These are phyloP conservation scores for Aspergillus sp. DNA, from an alignment of 2,329 filamentous ascomycete genomes.

Conservation along the genomic window DNA sequence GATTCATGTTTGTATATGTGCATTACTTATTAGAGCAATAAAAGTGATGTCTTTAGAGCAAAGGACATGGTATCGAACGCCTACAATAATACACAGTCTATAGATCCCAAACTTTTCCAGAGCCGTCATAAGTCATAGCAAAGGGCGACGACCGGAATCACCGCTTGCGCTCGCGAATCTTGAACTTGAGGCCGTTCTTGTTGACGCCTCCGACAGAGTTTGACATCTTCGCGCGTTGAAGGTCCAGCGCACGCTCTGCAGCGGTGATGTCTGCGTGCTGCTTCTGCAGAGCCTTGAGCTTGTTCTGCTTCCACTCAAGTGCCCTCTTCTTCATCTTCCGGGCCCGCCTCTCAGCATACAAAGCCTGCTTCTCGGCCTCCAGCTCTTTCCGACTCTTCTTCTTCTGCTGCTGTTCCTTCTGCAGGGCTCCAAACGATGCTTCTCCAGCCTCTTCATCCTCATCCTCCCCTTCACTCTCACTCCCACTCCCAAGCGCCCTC, in stretches of 20 bases:
- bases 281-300: constrained; percentile 57
- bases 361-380: constrained; percentile 45
- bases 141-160: constrained; percentile 16
- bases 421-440: constrained; percentile 23
- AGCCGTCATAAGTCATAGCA: constrained; percentile 23
- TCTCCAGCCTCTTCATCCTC: constrained; percentile 33
- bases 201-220: constrained; percentile 64
- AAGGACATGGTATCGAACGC: constrained; percentile 27
- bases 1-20: constrained; percentile 13
- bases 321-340: constrained; percentile 55
- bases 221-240: constrained; percentile 66
- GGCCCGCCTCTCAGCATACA: constrained; percentile 43
- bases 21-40: constrained; percentile 20
- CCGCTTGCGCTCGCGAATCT: constrained; percentile 63
- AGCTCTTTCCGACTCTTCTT: constrained; percentile 52
- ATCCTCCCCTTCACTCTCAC: constrained; percentile 24
- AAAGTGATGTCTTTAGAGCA: constrained; percentile 18
- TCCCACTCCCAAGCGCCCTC: constrained; percentile 21
- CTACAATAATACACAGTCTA: constrained; percentile 16
- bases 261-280: constrained; percentile 59
- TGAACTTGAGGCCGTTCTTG: constrained; percentile 68
- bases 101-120: constrained; percentile 24
- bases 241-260: constrained; percentile 61
- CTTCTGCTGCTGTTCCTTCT: constrained; percentile 21
- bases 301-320: constrained; percentile 53